Percentiles rank a stretch among this genome's conserved stretches.
Evolutionary conservation across 2,329 filamentous ascomycete genomes (phyloP).

Genomic region (Penicillium sp.): DNA sequence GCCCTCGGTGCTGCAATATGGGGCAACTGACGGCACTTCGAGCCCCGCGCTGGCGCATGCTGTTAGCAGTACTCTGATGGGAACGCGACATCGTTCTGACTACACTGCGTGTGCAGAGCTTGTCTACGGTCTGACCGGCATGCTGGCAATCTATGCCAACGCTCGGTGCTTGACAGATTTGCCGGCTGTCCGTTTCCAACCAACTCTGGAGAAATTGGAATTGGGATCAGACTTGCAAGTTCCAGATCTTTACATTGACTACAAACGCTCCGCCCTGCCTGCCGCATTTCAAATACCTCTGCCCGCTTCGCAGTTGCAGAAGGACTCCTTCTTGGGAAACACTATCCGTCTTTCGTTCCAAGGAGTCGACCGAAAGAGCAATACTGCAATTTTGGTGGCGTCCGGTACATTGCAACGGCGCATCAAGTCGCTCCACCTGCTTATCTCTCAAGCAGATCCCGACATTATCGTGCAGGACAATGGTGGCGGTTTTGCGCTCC

Average conservation of each 20-base stretch:
- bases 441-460: conserved; percentile 35
- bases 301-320: conserved; percentile 29
- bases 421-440: conserved; percentile 32
- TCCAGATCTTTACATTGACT: conserved; percentile 42
- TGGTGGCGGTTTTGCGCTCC: conserved; percentile 43
- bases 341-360: conserved; percentile 44
- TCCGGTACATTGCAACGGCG: conserved; percentile 38
- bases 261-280: conserved; percentile 37
- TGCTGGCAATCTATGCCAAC: conserved; percentile 45
- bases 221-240: conserved; percentile 37
- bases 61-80: conserved; percentile 35
- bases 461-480: conserved; percentile 40
- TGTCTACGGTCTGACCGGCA: conserved; percentile 41
- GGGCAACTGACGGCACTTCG: conserved; percentile 20
- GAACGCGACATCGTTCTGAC: conserved; percentile 24
- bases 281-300: conserved; percentile 35
- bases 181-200: conserved; percentile 34
- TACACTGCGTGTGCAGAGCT: conserved; percentile 40
- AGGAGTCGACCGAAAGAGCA: conserved; percentile 40
- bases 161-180: conserved; percentile 39
- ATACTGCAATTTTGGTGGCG: conserved; percentile 41
- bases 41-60: conserved; percentile 33
- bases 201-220: conserved; percentile 35
- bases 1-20: conserved; percentile 10
- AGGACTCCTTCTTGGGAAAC: conserved; percentile 37